Evolutionary conservation across 768 basidiomycete genomes (phyloP).

Genomic region (Suillus clintonianus): DNA sequence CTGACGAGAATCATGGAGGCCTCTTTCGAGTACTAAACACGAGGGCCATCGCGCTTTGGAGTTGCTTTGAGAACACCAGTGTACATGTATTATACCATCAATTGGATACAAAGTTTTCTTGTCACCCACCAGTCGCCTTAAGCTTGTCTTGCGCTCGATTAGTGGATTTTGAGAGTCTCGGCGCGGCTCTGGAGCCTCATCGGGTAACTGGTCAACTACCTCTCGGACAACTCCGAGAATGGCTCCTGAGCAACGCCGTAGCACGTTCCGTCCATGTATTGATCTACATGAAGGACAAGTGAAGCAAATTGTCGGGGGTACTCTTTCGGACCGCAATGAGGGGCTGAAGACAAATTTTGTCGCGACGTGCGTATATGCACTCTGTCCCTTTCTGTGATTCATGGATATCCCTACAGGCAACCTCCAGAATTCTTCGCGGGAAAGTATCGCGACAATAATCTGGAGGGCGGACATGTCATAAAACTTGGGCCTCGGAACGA

Average conservation of each 20-base stretch:
- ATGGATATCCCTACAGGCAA: conserved; percentile 47
- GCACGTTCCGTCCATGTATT: conserved; percentile 89
- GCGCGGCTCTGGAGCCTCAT: not conserved
- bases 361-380: conserved; percentile 59
- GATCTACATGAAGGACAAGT: conserved; percentile 95
- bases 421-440: conserved; percentile 78
- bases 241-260: conserved; percentile 30
- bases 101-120: not conserved
- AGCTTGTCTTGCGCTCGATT: not conserved
- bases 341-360: conserved; percentile 87
- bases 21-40: conserved; percentile 70
- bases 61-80: conserved; percentile 4
- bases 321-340: conserved; percentile 70
- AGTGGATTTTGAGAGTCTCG: not conserved
- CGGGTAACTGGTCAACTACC: not conserved
- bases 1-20: conserved; percentile 78
- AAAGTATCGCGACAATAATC: conserved; percentile 67
- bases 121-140: not conserved
- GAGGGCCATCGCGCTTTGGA: not conserved
- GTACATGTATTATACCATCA: not conserved
- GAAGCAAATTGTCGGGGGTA: conserved; percentile 98
- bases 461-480: conserved; percentile 93
- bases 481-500: conserved; percentile 93
- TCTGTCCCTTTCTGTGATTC: not conserved
- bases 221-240: conserved; percentile 12